Conservation (phyloP, 148 eudicot species). For the Rhododendron ovatum region DNA sequence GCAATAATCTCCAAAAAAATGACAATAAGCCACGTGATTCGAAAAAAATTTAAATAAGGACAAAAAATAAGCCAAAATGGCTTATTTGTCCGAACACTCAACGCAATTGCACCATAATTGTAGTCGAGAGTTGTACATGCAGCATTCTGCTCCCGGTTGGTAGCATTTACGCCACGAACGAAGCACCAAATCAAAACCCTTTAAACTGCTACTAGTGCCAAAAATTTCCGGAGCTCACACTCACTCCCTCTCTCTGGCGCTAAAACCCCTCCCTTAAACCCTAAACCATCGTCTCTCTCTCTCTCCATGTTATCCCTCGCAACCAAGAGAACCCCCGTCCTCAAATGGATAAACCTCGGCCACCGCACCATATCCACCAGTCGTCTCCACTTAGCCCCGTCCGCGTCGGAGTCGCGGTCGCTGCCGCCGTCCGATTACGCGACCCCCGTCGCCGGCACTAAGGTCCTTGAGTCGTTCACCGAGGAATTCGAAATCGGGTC, state of each 20-base stretch:
- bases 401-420: slow-evolving; percentile 5
- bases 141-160: no score
- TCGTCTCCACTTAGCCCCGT: slow-evolving; percentile 17
- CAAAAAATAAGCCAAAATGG: no score
- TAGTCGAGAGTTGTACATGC: no score
- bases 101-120: no score
- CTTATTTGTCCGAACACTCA: no score
- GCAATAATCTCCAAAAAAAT: no score
- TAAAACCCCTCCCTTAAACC: slow-evolving; percentile 23
- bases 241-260: not conserved
- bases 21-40: no score
- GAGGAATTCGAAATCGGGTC: slow-evolving; percentile 89
- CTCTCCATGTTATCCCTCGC: slow-evolving; percentile 34
- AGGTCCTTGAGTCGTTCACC: slow-evolving; percentile 58
- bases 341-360: slow-evolving; percentile 26
- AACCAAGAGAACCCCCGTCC: slow-evolving; percentile 26
- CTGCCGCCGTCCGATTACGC: slow-evolving; percentile 21
- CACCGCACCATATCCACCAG: slow-evolving; percentile 40
- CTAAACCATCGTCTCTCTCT: slow-evolving; percentile 19
- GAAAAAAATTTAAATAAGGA: no score
- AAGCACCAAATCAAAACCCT: not conserved
- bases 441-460: slow-evolving; percentile 24
- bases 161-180: no score
- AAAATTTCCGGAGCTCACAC: not conserved
- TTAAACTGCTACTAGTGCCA: not conserved